Conservation (phyloP, 345 rosid species). For the Physaria fendleri region DNA sequence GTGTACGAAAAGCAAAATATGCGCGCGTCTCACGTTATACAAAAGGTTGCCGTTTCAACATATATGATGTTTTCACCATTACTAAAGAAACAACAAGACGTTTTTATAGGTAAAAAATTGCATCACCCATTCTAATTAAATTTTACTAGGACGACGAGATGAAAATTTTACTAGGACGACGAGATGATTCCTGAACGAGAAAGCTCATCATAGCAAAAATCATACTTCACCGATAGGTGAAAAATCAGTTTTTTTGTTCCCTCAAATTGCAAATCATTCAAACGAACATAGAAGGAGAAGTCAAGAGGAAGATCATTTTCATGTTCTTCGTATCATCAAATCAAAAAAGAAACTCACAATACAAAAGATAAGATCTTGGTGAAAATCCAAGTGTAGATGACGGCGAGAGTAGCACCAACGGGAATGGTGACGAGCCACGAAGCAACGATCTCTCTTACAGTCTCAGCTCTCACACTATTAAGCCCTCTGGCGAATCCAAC, state of each 20-base stretch:
- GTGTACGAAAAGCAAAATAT: constrained; percentile 37
- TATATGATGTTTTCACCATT: neutral
- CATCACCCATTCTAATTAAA: constrained; percentile 8
- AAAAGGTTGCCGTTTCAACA: neutral
- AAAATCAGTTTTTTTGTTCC: neutral
- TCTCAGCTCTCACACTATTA: constrained; percentile 81
- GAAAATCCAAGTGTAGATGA: constrained; percentile 80
- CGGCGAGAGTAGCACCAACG: constrained; percentile 74
- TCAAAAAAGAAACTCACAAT: constrained; percentile 33
- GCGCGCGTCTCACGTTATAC: constrained; percentile 23
- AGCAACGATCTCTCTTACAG: constrained; percentile 77
- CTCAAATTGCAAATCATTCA: constrained; percentile 6
- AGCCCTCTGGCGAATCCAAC: constrained; percentile 96
- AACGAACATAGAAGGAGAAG: constrained; percentile 13
- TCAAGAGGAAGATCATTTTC: too few species aligned
- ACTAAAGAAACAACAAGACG: neutral
- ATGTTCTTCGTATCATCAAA: constrained; percentile 18
- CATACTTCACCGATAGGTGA: constrained; percentile 24
- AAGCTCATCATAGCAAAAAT: too few species aligned
- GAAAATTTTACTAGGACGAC: neutral
- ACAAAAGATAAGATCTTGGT: constrained; percentile 65
- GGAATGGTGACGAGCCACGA: constrained; percentile 95
- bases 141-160: neutral
- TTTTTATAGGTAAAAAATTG: neutral
- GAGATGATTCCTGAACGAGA: too few species aligned